Evolutionary conservation across 2,329 filamentous ascomycete species (phyloP), one percentile per base, ranked within the genome.

Genomic region (Colletotrichum lentis): DNA sequence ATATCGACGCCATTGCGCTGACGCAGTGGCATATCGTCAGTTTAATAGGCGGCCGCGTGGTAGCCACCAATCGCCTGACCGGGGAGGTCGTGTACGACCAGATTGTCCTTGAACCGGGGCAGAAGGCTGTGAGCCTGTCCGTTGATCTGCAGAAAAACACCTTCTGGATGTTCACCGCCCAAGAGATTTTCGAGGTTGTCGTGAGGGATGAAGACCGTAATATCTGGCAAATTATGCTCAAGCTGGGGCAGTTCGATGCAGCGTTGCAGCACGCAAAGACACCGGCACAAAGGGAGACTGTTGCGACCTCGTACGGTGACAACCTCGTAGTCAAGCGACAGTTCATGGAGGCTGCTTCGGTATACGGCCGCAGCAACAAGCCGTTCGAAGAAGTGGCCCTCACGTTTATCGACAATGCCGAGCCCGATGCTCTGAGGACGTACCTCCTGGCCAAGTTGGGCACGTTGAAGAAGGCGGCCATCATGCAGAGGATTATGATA

Each of bases 311-410:
- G 18, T 97, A 93, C 27, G 96, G 96, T 22, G 96, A 99, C 77
- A 90, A 93, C 74, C 83, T 99, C 10, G 90, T 94, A 46, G 88
- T 86, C 66, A 95, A 93, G 79, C 92, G 92, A 3, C 89, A 92
- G 61, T 98, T 90, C 77, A 80, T 88, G 61, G 94, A 99, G 77
- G 96, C 96, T 47, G 96, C 96, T 0, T 87, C 88, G 11, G 88
- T 98, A 2, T 97, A 97, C 77, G 96, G 96, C 14, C 93, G 93
- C 77, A 98, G 96, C 79, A 97, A 92, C 76, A 98, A 98, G 81
- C 90, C 93, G 0, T 99, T 99, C 72, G 96, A 99, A 76, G 94
- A 99, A 76, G 95, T 99, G 53, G 94, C 94, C 24, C 83, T 99
- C 43, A 90, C 89, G 1, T 92, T 99, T 74, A 94, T 99, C 72